Evolutionary conservation across 2,329 filamentous ascomycete genomes (phyloP).

Genomic region (Aspergillus fischeri): DNA sequence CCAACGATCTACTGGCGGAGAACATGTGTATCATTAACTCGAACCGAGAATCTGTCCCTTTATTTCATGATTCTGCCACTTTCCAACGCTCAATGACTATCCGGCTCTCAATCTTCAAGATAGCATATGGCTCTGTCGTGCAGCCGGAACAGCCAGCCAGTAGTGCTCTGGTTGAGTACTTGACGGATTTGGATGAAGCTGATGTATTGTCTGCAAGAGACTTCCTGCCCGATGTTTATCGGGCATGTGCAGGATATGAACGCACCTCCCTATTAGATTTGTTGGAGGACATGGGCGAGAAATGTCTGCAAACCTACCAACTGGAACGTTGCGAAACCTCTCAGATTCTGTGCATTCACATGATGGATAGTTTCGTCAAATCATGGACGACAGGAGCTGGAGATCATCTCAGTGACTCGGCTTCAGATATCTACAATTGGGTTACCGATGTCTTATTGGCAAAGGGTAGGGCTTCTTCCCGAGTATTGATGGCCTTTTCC

Average conservation of each 20-base stretch:
- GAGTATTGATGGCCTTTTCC: conserved; percentile 63
- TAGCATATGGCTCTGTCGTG: conserved; percentile 6
- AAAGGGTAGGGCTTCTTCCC: conserved; percentile 65
- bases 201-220: conserved; percentile 36
- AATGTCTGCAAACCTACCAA: conserved; percentile 51
- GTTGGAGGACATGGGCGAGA: conserved; percentile 46
- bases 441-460: conserved; percentile 65
- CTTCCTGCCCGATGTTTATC: conserved; percentile 29
- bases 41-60: conserved; percentile 29
- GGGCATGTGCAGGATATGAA: conserved; percentile 23
- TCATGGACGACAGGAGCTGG: conserved; percentile 59
- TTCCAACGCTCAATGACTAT: conserved; percentile 37
- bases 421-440: conserved; percentile 74
- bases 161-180: conserved; percentile 29
- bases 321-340: conserved; percentile 73
- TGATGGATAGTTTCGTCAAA: conserved; percentile 60
- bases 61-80: conserved; percentile 30
- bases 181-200: conserved; percentile 32
- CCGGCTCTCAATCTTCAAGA: conserved; percentile 30
- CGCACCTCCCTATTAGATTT: conserved; percentile 40
- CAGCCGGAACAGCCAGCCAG: not conserved
- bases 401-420: conserved; percentile 60
- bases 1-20: conserved; percentile 18
- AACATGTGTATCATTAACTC: conserved; percentile 22
- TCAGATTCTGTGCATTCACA: conserved; percentile 61